Percentiles rank a stretch among this genome's conserved stretches.
Conservation (phyloP, 2,329 filamentous ascomycete species). For the Plectosphaerella plurivora region DNA sequence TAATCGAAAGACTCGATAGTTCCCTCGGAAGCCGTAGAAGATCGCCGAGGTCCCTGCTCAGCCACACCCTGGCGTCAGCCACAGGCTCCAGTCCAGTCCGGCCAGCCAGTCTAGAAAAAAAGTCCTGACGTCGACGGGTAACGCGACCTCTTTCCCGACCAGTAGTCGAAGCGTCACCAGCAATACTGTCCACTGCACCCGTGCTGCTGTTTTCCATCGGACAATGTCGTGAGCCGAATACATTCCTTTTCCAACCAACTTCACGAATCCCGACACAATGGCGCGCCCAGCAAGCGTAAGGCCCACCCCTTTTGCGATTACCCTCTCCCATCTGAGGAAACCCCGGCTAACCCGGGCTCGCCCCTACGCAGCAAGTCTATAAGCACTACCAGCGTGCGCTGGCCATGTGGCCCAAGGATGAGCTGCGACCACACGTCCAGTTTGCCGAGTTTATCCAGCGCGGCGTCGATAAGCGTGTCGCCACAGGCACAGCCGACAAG, state of each 20-base stretch:
- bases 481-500: slow-evolving; percentile 31
- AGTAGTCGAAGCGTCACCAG: neutral
- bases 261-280: slow-evolving; percentile 10
- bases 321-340: neutral
- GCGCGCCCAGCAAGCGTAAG: slow-evolving; percentile 14
- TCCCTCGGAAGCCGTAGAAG: no score
- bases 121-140: slow-evolving; percentile 1
- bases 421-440: slow-evolving; percentile 58
- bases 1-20: no score
- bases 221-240: slow-evolving; percentile 2
- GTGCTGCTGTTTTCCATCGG: neutral
- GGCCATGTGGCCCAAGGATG: slow-evolving; percentile 59
- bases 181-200: no score
- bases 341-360: slow-evolving; percentile 1
- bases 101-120: neutral
- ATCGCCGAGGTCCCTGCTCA: no score
- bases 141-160: neutral
- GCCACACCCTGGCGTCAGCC: no score
- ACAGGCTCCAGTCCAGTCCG: neutral
- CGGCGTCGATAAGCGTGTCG: slow-evolving; percentile 32
- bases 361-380: slow-evolving; percentile 31
- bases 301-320: neutral
- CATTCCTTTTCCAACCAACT: neutral
- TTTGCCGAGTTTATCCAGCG: slow-evolving; percentile 51
- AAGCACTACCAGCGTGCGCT: slow-evolving; percentile 46